Conservation (phyloP, 768 basidiomycete species). For the Tricholoma hemisulphureum region DNA sequence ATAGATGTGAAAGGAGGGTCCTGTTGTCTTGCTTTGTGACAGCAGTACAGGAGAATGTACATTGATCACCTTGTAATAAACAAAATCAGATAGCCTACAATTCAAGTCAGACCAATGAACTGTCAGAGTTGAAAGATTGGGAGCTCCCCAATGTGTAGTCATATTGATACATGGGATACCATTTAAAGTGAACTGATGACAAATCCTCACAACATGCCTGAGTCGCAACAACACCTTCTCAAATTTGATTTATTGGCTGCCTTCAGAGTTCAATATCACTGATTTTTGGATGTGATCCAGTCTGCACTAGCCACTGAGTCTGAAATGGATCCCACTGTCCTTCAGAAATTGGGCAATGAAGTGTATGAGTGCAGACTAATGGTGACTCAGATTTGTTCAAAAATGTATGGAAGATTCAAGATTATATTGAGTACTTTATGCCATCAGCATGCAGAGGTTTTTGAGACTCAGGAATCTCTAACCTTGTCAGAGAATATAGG, state of each 20-base stretch:
- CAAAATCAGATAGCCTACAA: background rate
- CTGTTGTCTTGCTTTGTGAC: background rate
- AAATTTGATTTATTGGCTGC: background rate
- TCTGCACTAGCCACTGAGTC: background rate
- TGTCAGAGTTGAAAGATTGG: background rate
- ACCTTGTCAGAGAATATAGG: conserved; percentile 6
- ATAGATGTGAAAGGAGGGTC: conserved; percentile 1
- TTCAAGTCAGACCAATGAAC: background rate
- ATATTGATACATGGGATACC: conserved; percentile 1
- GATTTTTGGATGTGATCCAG: background rate
- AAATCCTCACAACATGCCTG: background rate
- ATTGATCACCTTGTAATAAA: background rate
- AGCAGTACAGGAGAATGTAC: background rate
- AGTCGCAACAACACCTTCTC: background rate
- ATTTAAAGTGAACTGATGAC: background rate
- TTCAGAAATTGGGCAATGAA: conserved; percentile 6
- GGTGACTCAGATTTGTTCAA: conserved; percentile 4
- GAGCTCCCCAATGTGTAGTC: background rate
- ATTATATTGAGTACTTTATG: conserved; percentile 1
- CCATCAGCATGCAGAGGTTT: conserved; percentile 8
- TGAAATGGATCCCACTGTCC: conserved; percentile 1
- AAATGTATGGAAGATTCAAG: background rate
- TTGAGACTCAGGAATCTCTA: conserved; percentile 6
- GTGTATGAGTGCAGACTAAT: conserved; percentile 3
- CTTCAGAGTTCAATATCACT: background rate